Evolutionary conservation across 2,329 filamentous ascomycete species (phyloP).

Genomic region (Fusarium illudens): DNA sequence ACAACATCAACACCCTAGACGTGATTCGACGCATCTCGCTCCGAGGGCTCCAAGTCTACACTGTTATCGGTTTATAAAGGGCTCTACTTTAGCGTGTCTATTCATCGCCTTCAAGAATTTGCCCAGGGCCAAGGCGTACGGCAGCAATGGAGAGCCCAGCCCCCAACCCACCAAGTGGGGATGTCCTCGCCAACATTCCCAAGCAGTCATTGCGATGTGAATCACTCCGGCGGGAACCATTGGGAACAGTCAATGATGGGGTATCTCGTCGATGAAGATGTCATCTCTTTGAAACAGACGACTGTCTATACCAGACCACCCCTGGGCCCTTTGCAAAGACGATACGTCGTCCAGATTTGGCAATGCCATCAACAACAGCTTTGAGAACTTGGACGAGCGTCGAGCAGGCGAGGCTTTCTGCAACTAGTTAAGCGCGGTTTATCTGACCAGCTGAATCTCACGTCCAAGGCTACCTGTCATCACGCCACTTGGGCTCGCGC

Average conservation of each 20-base stretch:
- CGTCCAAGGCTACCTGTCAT: background rate
- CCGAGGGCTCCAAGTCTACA: background rate
- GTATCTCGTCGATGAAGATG: background rate
- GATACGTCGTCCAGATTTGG: background rate
- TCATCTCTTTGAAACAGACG: background rate
- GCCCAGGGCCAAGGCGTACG: background rate
- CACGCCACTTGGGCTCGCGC: conserved; percentile 25
- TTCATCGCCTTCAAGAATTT: background rate
- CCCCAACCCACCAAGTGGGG: too few relatives aligned
- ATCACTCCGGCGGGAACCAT: background rate
- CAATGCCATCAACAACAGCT: background rate
- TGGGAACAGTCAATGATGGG: background rate
- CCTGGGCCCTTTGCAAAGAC: background rate
- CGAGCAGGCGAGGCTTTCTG: background rate
- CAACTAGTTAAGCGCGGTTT: background rate
- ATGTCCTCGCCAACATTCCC: background rate
- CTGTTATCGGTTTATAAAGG: background rate
- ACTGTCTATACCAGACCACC: background rate
- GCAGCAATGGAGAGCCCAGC: background rate
- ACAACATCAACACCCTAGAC: background rate
- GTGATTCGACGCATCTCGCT: background rate
- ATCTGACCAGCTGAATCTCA: background rate
- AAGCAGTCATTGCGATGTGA: too few relatives aligned
- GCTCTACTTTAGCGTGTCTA: background rate
- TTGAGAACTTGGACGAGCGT: too few relatives aligned